Base-by-base conservation (phyloP, 805 yeast species). In the Grigorovia yakushimaensis region DNA sequence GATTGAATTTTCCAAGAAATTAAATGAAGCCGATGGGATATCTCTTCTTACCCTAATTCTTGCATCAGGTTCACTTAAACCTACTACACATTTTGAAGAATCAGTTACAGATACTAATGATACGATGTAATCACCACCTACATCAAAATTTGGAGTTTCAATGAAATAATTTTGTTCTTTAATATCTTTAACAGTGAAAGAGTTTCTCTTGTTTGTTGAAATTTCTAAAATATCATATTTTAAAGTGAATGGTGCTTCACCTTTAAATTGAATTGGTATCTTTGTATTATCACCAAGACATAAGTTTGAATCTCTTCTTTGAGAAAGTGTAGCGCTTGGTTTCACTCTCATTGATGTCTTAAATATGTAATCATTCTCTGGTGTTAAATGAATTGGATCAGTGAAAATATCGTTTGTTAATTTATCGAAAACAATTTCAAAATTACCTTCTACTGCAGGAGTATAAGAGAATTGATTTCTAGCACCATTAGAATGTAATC, bases 361-460 rank as follows among this genome's bases (percentile, higher is more conserved):
- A 59, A 81, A 84, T 1, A 83, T 73, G 57, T 73, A 78, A 27
- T 73, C 72, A 1, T 61, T 54, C 1, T 51, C 47, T 5, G 73
- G 73, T 2, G 44, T 40, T 38, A 73, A 54, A 7, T 57, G 42
- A 18, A 71, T 66, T 15, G 68, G 69, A 8, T 67, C 68, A 21
- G 72, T 69, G 59, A 84, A 80, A 45, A 85, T 73, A 49, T 77
- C 75, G 58, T 88, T 95, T 36, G 76, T 73, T 23, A 88, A 60
- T 11, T 74, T 68, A 35, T 76, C 69, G 65, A 93, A 86, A 24
- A 78, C 79, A 47, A 91, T 82, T 27, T 80, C 80, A 61, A 84
- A 93, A 24, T 76, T 76, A 1, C 98, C 98, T 54, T 88, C 95
- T 2, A 73, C 69, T 1, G 79, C 74, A 3, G 99, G 98, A 50